phyloP scores from a whole-genome alignment of 116 monocot genomes.

The Phalaenopsis hybrid region DNA sequence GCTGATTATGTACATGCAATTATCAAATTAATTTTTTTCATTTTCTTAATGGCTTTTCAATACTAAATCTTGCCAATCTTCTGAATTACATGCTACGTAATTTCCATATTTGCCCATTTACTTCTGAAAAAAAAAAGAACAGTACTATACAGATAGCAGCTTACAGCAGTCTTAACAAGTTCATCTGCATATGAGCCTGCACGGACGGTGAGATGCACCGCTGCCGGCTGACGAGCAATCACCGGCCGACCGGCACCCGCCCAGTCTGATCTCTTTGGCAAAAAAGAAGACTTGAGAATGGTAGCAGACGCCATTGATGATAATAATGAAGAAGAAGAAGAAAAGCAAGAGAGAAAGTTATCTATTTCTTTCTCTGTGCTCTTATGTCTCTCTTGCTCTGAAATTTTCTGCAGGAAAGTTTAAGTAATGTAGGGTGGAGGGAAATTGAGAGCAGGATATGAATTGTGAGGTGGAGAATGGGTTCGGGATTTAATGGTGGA shows the following conservation, averaged over 20 bases:
- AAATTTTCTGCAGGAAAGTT: background rate
- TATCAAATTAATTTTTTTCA: too few species aligned
- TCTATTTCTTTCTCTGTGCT: background rate
- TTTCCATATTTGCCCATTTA: too few species aligned
- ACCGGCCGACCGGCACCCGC: slow-evolving; percentile 8
- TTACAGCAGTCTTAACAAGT: slow-evolving; percentile 27
- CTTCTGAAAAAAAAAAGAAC: too few species aligned
- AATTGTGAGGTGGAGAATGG: slow-evolving; percentile 41
- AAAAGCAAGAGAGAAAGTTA: background rate
- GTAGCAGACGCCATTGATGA: slow-evolving; percentile 36
- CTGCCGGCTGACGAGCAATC: slow-evolving; percentile 12
- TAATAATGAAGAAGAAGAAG: slow-evolving; percentile 6
- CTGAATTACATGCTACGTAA: background rate
- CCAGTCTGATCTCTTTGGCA: slow-evolving; percentile 42
- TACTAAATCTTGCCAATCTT: background rate
- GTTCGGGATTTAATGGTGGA: slow-evolving; percentile 28
- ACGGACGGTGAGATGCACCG: slow-evolving; percentile 17
- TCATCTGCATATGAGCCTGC: slow-evolving; percentile 26
- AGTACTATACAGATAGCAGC: background rate
- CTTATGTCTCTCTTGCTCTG: background rate
- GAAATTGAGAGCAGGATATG: slow-evolving; percentile 23
- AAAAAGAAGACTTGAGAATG: slow-evolving; percentile 53
- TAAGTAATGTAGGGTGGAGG: slow-evolving; percentile 14
- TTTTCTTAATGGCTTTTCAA: too few species aligned
- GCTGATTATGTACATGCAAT: too few species aligned